These are phyloP conservation scores for Paramecium bursaria DNA, from an alignment of 73 alveolate species.

Conservation along the genomic window DNA sequence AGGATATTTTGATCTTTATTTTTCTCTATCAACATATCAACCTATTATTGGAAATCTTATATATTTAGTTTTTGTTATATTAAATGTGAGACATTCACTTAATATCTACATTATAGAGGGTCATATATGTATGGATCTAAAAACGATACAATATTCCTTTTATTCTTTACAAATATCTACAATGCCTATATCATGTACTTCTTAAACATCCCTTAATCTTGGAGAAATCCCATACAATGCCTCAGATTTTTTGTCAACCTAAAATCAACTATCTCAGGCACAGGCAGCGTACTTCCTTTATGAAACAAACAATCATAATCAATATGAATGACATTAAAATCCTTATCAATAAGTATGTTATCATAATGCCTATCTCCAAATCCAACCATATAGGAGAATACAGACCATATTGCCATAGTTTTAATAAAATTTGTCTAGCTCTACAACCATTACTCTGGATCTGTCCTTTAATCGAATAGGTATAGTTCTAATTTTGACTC, in stretches of 20 bases:
- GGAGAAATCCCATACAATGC: constrained; percentile 91
- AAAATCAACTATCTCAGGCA: constrained; percentile 98
- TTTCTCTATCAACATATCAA: constrained; percentile 1
- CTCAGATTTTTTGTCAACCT: constrained; percentile 91
- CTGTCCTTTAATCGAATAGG: constrained; percentile 79
- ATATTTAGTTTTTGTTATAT: neutral
- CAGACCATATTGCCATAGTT: constrained; percentile 95
- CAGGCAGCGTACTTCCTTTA: constrained; percentile 87
- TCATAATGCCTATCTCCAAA: constrained; percentile 98
- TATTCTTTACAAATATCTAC: neutral
- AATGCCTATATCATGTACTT: constrained; percentile 54
- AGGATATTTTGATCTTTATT: constrained; percentile 2
- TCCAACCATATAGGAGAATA: constrained; percentile 92
- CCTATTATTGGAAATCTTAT: neutral
- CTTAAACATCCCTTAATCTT: constrained; percentile 89
- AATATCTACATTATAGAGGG: constrained; percentile 23
- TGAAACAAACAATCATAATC: constrained; percentile 97
- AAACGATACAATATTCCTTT: constrained; percentile 2
- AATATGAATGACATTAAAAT: constrained; percentile 92
- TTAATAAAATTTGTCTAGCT: constrained; percentile 86
- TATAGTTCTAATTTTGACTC: constrained; percentile 82
- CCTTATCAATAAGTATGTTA: constrained; percentile 85
- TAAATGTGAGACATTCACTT: neutral
- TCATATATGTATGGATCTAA: constrained; percentile 44
- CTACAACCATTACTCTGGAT: constrained; percentile 88